A percentile compares a stretch with the other conserved stretches of the same genome.
Evolutionary conservation across 495 filamentous ascomycete species (phyloP).

Genomic region (Xylaria acuta): DNA sequence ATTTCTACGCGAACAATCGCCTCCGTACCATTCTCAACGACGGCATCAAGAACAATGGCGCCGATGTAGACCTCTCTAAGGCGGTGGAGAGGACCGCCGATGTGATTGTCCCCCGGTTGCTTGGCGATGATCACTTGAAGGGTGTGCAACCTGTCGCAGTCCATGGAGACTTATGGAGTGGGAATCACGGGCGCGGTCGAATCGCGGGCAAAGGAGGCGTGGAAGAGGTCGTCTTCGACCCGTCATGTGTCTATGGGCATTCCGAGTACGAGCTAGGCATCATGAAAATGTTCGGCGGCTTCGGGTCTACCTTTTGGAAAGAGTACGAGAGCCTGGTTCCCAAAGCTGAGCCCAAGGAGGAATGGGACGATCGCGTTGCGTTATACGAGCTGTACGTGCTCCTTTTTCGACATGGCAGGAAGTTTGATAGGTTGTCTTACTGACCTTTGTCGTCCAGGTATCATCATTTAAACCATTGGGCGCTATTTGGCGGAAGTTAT

Average conservation of each 20-base stretch:
- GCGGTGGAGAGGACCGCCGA: conserved; percentile 67
- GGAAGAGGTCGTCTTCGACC: conserved; percentile 87
- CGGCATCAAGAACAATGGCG: conserved; percentile 66
- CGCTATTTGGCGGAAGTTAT: conserved; percentile 83
- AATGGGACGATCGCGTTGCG: conserved; percentile 80
- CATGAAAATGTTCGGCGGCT: conserved; percentile 96
- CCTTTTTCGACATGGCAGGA: not conserved
- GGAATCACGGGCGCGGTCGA: conserved; percentile 74
- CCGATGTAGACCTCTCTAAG: conserved; percentile 62
- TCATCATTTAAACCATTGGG: conserved; percentile 89
- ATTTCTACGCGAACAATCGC: conserved; percentile 81
- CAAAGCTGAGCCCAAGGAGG: conserved; percentile 80
- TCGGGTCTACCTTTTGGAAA: conserved; percentile 70
- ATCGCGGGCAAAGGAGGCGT: conserved; percentile 63
- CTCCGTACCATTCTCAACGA: conserved; percentile 66
- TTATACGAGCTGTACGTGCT: conserved; percentile 79
- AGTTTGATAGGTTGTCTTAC: conserved; percentile 14
- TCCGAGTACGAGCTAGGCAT: conserved; percentile 90
- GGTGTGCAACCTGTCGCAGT: conserved; percentile 74
- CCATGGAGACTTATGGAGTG: conserved; percentile 92
- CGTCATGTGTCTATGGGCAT: conserved; percentile 80
- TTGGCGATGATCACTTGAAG: conserved; percentile 71
- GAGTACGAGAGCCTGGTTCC: conserved; percentile 77
- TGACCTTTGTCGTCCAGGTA: conserved; percentile 59
- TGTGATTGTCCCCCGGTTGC: conserved; percentile 71